Evolutionary conservation across 2,329 filamentous ascomycete genomes (phyloP), one percentile per base, ranked within the genome.

Genomic region (Calcarisporium arbuscula): DNA sequence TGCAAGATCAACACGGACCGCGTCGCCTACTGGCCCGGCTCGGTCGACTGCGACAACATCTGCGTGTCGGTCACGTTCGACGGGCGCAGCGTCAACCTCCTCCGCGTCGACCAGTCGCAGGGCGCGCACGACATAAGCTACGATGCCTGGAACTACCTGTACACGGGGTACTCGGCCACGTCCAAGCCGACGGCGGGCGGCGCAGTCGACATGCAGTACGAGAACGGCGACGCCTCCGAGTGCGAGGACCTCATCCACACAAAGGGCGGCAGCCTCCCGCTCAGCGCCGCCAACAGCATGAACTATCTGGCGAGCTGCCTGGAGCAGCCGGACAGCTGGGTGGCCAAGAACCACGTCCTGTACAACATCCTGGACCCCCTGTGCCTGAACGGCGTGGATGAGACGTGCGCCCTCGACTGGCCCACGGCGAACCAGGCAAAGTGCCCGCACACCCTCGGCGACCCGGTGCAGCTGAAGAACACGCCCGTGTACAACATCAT

Each of bases 71-170:
- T 79, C 35, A 61, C 56, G 28, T 64, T 70, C 53, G 52, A 58
- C 20, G 67, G 59, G 37, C 70, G 72, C 30, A 59, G 57, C 17
- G 59, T 81, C 39, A 65, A 76, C 41, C 74, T 86, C 30, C 64
- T 79, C 26, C 70, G 69, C 49, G 57, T 79, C 46, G 75, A 79
- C 56, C 60, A 66, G 42, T 78, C 73, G 1, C 60, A 63, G 36
- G 73, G 72, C 36, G 74, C 74, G 19, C 53, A 76, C 54, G 75
- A 79, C 51, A 62, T 79, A 50, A 67, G 61, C 49, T 79, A 77
- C 60, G 74, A 78, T 46, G 74, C 74, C 16, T 79, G 72, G 71
- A 77, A 76, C 57, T 74, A 73, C 44, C 69, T 79, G n/a, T 48
- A 57, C 31, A 70, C 65, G 0, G 69, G 69, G 36, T 38, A 65